phyloP scores from a whole-genome alignment of 129 eudicot species.

The Saussurea involucrata region DNA sequence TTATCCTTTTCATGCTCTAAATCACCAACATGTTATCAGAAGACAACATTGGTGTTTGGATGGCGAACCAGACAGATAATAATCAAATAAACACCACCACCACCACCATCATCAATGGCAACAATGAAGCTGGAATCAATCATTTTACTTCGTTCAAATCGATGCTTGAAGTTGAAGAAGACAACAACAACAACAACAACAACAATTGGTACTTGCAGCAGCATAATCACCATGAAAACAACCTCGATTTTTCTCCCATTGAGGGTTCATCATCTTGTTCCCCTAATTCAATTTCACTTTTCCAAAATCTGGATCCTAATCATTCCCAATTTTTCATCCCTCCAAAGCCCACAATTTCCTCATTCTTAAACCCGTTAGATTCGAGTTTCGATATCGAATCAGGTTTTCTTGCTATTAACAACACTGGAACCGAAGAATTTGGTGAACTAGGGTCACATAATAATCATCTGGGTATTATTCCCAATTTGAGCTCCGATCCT shows the following conservation, averaged over 20 bases:
- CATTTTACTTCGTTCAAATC: constrained; percentile 45
- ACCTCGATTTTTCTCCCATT: constrained; percentile 3
- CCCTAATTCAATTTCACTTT: constrained; percentile 42
- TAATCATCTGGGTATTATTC: constrained; percentile 31
- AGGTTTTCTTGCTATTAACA: constrained; percentile 21
- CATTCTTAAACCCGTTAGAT: constrained; percentile 22
- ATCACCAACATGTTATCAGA: constrained; percentile 27
- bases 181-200: constrained; percentile 6
- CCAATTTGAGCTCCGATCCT: constrained; percentile 32
- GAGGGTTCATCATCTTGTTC: constrained; percentile 59
- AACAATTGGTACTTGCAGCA: constrained; percentile 9
- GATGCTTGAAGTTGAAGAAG: constrained; percentile 46
- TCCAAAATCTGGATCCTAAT: constrained; percentile 37
- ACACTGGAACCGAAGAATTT: constrained; percentile 30
- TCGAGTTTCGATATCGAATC: constrained; percentile 32
- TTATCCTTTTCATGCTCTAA: not conserved
- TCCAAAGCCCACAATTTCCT: constrained; percentile 25
- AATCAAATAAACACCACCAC: constrained; percentile 19
- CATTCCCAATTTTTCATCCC: constrained; percentile 33
- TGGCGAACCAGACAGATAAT: constrained; percentile 15
- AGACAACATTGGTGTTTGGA: constrained; percentile 42
- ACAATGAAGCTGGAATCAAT: constrained; percentile 15
- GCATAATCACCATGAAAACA: constrained; percentile 15
- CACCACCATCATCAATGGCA: not conserved
- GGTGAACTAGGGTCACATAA: constrained; percentile 36